phyloP scores from a whole-genome alignment of 2,329 filamentous ascomycete genomes.

The Biscogniauxia sp. region DNA sequence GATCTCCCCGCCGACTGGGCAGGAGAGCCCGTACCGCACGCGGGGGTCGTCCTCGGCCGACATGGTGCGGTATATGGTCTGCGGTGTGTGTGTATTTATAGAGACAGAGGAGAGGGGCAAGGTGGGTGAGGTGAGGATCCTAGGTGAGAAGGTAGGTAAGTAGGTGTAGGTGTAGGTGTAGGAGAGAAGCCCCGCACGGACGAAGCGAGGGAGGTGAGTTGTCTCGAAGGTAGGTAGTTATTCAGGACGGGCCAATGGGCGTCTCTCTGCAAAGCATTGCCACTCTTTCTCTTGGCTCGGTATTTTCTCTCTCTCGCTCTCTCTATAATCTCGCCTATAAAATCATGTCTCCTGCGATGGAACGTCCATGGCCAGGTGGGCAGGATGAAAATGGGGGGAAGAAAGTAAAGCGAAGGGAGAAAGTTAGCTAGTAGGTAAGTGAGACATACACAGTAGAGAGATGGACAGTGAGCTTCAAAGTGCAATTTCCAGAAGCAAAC shows the following conservation, averaged over 20 bases:
- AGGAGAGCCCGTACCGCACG: slow-evolving; percentile 27
- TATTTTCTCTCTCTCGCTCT: background rate
- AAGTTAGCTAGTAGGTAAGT: background rate
- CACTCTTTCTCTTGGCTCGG: background rate
- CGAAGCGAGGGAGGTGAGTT: no score
- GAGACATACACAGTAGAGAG: background rate
- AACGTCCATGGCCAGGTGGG: background rate
- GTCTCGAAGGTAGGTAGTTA: no score
- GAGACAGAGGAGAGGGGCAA: background rate
- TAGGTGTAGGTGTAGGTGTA: background rate
- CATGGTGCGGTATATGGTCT: background rate
- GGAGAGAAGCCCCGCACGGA: background rate
- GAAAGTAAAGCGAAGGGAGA: background rate
- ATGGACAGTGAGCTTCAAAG: background rate
- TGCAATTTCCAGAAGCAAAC: background rate
- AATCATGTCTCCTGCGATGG: background rate
- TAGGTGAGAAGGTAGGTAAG: background rate
- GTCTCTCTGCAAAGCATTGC: background rate
- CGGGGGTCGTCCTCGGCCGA: slow-evolving; percentile 6
- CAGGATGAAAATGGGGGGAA: background rate
- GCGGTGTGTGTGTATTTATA: background rate
- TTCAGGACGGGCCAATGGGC: background rate
- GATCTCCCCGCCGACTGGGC: slow-evolving; percentile 34
- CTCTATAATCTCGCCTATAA: background rate
- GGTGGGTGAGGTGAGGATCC: no score